phyloP scores from a whole-genome alignment of 805 yeast genomes.

The Wickerhamiella sorbophila region DNA sequence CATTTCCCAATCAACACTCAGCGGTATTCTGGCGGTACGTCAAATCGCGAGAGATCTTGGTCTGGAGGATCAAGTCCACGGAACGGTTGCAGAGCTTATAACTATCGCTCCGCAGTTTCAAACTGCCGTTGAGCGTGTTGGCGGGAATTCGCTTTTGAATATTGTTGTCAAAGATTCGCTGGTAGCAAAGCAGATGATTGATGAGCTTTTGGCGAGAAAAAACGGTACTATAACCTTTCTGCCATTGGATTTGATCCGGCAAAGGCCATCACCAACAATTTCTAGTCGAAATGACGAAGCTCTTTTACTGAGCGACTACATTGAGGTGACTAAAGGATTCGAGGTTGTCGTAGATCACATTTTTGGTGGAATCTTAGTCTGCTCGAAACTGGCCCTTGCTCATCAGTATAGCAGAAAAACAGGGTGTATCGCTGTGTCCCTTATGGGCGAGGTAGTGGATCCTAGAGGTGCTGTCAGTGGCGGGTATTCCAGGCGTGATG shows the following conservation, averaged over 20 bases:
- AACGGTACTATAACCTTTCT: constrained; percentile 83
- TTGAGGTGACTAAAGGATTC: constrained; percentile 44
- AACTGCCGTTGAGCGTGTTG: constrained; percentile 77
- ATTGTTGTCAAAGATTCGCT: constrained; percentile 79
- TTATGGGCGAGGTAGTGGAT: constrained; percentile 86
- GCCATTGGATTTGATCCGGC: constrained; percentile 60
- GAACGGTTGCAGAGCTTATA: constrained; percentile 75
- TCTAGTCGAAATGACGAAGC: constrained; percentile 34
- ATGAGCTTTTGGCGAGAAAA: constrained; percentile 46
- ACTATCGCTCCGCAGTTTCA: constrained; percentile 69
- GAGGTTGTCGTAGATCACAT: constrained; percentile 61
- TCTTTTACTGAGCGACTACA: constrained; percentile 65
- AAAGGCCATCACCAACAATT: constrained; percentile 10
- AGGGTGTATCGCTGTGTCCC: constrained; percentile 63
- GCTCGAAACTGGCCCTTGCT: constrained; percentile 54
- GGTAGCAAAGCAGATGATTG: constrained; percentile 69
- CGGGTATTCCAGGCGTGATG: constrained; percentile 30
- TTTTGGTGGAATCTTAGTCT: constrained; percentile 69
- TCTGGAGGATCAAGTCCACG: constrained; percentile 50
- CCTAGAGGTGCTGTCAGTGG: constrained; percentile 76
- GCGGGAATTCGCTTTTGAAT: constrained; percentile 75
- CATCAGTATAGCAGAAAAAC: constrained; percentile 46
- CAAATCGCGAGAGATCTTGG: constrained; percentile 46
- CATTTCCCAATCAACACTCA: constrained; percentile 4
- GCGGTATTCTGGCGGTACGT: constrained; percentile 55